Percentiles rank a stretch among this genome's conserved stretches.
These are phyloP conservation scores for Suaeda aralocaspica DNA, from an alignment of 148 eudicot species.

Conservation along the genomic window DNA sequence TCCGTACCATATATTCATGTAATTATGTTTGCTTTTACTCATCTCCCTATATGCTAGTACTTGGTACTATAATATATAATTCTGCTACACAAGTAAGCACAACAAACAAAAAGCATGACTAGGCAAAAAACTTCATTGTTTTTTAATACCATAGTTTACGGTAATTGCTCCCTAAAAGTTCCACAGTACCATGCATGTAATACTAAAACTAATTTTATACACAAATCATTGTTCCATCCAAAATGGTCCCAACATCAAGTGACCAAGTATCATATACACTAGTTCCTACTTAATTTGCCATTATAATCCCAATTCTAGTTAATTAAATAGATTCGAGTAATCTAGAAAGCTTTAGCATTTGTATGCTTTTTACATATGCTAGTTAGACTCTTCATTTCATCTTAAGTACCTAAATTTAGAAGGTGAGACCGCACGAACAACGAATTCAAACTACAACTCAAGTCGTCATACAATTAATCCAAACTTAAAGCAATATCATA, in stretches of 20 bases:
- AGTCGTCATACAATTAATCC: no score
- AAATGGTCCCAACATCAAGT: constrained; percentile 18
- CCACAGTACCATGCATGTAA: constrained; percentile 23
- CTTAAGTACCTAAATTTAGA: no score
- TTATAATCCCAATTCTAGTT: constrained; percentile 23
- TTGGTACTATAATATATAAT: constrained; percentile 6
- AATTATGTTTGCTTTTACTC: constrained; percentile 1
- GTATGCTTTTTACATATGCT: background rate
- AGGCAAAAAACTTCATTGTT: constrained; percentile 4
- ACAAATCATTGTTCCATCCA: constrained; percentile 16
- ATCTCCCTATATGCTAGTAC: constrained; percentile 15
- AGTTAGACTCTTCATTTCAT: no score
- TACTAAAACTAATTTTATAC: constrained; percentile 14
- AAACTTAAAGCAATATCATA: no score
- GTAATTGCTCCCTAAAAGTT: constrained; percentile 24
- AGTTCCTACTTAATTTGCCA: constrained; percentile 13
- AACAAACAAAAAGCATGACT: constrained; percentile 14
- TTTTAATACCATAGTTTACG: constrained; percentile 15
- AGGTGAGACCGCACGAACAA: no score
- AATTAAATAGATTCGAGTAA: constrained; percentile 21
- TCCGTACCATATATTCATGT: constrained; percentile 6
- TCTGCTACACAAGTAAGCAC: constrained; percentile 10
- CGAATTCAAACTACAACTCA: no score
- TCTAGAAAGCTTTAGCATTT: no score
- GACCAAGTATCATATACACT: background rate